Base-by-base conservation (phyloP, 352 stramenopile genomes). In the Pythium coloratum region DNA sequence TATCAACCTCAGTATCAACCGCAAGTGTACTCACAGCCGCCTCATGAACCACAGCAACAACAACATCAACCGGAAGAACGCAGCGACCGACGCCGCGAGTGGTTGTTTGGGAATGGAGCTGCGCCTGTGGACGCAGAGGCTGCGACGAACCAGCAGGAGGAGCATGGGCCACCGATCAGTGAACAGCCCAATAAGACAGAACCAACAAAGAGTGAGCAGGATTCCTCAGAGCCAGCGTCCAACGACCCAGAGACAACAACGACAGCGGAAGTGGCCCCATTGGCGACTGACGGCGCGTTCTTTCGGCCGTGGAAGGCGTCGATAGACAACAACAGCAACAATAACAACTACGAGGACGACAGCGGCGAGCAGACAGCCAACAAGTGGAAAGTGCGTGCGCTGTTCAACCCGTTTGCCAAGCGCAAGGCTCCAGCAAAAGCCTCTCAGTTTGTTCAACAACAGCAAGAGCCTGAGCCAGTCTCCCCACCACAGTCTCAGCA, bases 351-450 rank as follows among this genome's bases (percentile, higher is more conserved):
- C 20, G 67, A 65, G 24, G 55, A 62, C 1, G 61, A 50, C 28
- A 61, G 49, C 12, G 62, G 51, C 4, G 53, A 49, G 16, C 24
- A 62, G 20, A 61, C 67, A 2, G 51, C 55, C 14, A 92, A 92
- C 70, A 92, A 92, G 58, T 92, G 84, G 84, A 89, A 87, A 67
- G 76, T 76, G n/a, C 77, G 84, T 1, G 84, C 84, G 12, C 67
- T 92, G 13, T 66, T 84, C 20, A 86, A 92, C 69, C 84, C 84
- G 18, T 92, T 92, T 62, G 84, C 82, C 36, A 89, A 86, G 63
- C 71, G 76, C 12, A 80, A 81, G 60, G 50, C 42, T 18, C 50
- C 5, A 14, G 10, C 6, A 34, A 30, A 5, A 47, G 26, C 56
- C 46, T 6, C 33, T 7, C 40, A 26, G 26, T 60, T n/a, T 8